Percentiles rank a stretch among this genome's conserved stretches.
phyloP scores from a whole-genome alignment of 768 basidiomycete species.

The Rickenella mellea region DNA sequence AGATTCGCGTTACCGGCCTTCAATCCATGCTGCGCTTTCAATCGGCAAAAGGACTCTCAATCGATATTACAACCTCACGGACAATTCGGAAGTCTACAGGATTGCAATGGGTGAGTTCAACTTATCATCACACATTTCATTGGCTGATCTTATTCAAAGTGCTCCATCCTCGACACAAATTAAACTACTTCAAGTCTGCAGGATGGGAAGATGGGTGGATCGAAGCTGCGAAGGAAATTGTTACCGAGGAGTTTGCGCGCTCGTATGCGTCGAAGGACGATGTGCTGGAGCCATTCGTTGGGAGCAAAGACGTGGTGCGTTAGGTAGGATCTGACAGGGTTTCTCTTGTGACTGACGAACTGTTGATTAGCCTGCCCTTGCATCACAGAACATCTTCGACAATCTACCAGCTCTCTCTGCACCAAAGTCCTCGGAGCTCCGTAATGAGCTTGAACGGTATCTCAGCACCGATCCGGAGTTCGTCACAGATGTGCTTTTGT shows the following conservation, averaged over 20 bases:
- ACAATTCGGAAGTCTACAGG: conserved; percentile 20
- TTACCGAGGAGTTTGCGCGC: conserved; percentile 9
- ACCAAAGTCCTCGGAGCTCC: conserved; percentile 8
- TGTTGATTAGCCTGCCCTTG: not conserved
- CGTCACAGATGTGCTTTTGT: conserved; percentile 15
- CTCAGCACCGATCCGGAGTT: conserved; percentile 17
- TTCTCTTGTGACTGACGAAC: no score
- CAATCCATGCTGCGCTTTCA: conserved; percentile 15
- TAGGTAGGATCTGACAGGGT: no score
- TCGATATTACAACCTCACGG: conserved; percentile 21
- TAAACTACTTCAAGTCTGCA: conserved; percentile 5
- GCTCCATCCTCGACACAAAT: conserved; percentile 7
- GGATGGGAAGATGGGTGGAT: conserved; percentile 6
- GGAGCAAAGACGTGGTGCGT: no score
- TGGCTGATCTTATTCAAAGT: conserved; percentile 1
- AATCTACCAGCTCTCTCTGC: conserved; percentile 13
- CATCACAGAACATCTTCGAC: conserved; percentile 20
- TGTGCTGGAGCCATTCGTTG: no score
- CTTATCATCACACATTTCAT: not conserved
- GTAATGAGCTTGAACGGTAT: conserved; percentile 20
- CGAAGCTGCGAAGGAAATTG: not conserved
- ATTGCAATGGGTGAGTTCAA: conserved; percentile 24
- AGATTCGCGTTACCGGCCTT: not conserved
- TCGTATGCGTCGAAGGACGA: conserved; percentile 3
- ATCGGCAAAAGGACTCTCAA: conserved; percentile 21